Evolutionary conservation across 2,329 filamentous ascomycete genomes (phyloP), one percentile per base, ranked within the genome.

Genomic region (Aureobasidium sp.): DNA sequence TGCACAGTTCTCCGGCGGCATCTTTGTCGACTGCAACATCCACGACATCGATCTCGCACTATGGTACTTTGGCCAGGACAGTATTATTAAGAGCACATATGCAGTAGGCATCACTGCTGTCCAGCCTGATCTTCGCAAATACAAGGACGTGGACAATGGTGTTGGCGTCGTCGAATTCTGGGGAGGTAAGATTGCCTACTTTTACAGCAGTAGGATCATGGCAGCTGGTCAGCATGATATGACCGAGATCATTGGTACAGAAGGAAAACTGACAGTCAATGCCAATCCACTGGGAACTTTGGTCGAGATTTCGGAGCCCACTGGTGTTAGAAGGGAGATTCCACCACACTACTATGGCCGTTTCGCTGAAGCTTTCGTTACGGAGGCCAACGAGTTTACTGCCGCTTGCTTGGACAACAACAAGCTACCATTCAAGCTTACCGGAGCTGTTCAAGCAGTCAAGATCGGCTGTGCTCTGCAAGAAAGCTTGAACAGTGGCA

Each of bases 11-110:
- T 82, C 77, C 1, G 86, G 86, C 39, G 85, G 85, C 25, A 87
- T 88, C 69, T 89, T 89, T 67, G 86, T 88, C 62, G 86, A 89
- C 75, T 86, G 83, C 74, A 84, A 82, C 57, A 84, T 89, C 68
- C 86, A 89, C 75, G 86, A 89, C 67, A 88, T 89, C 66, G 84
- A 86, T 64, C 78, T 87, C 2, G 78, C 83, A 0, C 75, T 86
- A 2, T 87, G 84, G 83, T 86, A 14, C 5, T 44, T 27, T 21
- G 41, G 41, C 10, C 73, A 80, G 50, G 77, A 81, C 50, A 76
- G 74, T 44, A 71, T 76, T 13, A 77, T 85, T 64, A 86, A 85
- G 72, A 79, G 76, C 51, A 80, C 84, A 9, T 76, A 77, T 0
- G 82, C 82, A 0, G 73, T 81, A 2, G 84, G 84, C 10, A 81